phyloP scores from a whole-genome alignment of 805 yeast species.

The Yamadazyma nakazawae region DNA sequence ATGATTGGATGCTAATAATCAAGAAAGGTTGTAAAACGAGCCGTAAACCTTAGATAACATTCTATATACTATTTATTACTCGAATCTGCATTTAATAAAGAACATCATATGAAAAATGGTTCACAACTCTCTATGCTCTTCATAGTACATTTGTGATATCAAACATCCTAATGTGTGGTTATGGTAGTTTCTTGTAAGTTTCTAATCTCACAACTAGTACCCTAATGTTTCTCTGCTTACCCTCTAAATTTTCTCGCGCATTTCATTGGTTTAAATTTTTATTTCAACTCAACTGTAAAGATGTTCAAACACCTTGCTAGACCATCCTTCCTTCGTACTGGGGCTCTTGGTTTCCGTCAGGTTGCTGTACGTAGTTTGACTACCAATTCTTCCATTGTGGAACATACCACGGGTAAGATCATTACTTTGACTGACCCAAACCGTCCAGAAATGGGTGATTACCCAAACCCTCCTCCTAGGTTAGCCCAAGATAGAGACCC shows the following conservation, averaged over 20 bases:
- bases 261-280: conserved; percentile 8
- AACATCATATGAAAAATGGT: background rate
- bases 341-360: background rate
- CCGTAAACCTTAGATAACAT: background rate
- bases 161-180: too few species aligned
- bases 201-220: background rate
- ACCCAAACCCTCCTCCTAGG: conserved; percentile 57
- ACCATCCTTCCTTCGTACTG: conserved; percentile 2
- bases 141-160: background rate
- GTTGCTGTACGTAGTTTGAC: conserved; percentile 21
- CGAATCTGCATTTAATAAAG: background rate
- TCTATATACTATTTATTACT: background rate
- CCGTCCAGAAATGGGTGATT: conserved; percentile 49
- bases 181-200: background rate
- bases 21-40: background rate
- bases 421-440: conserved; percentile 40
- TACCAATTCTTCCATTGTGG: conserved; percentile 36
- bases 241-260: conserved; percentile 8
- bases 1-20: background rate
- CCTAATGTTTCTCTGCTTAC: conserved; percentile 4
- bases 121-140: background rate
- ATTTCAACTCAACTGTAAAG: background rate
- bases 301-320: conserved; percentile 8
- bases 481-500: conserved; percentile 69
- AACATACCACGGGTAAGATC: conserved; percentile 37